phyloP scores from a whole-genome alignment of 176 grass and related monocot species.

The maize (Zea mays) region Zm-B73-REFERENCE-NAM-5.0 NC_050103.1:143440001-143440500 shows the following conservation, averaged over 20 bases:
- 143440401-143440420: slow-evolving; percentile 3
- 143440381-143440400: slow-evolving; percentile 12
- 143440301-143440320: neutral
- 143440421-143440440: slow-evolving; percentile 7
- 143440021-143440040: neutral
- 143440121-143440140: slow-evolving; percentile 27
- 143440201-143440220: neutral
- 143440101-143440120: neutral
- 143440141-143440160: slow-evolving; percentile 1
- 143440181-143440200: slow-evolving; percentile 17
- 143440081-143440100: neutral
- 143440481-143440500: neutral
- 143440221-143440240: slow-evolving; percentile 26
- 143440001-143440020: neutral
- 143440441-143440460: neutral
- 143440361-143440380: slow-evolving; percentile 28
- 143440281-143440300: neutral
- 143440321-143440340: slow-evolving; percentile 31
- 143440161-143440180: neutral
- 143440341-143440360: neutral
- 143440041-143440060: slow-evolving; percentile 26
- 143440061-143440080: slow-evolving; percentile 10
- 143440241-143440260: neutral
- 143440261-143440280: slow-evolving; percentile 33
- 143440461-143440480: too few species aligned